Evolutionary conservation across 2,329 filamentous ascomycete species (phyloP).

Genomic region (Fusarium illudens): DNA sequence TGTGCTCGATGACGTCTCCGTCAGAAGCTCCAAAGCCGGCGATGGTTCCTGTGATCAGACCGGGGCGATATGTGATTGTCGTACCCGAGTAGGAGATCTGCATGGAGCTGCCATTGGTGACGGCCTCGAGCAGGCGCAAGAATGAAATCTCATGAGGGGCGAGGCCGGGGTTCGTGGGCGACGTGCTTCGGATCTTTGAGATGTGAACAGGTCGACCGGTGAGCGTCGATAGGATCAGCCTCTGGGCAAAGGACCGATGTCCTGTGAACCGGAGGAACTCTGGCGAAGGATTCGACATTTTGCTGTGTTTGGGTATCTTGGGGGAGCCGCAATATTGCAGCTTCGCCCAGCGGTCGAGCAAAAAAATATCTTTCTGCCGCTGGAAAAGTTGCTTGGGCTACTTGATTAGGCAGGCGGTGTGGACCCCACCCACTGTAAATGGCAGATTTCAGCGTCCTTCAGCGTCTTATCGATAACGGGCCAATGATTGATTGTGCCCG

Average conservation of each 20-base stretch:
- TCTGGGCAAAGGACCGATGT: slow-evolving; percentile 82
- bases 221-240: slow-evolving; percentile 88
- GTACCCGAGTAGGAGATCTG: slow-evolving; percentile 98
- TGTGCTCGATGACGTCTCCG: slow-evolving; percentile 82
- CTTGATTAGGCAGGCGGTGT: slow-evolving; percentile 46
- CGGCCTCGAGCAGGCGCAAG: slow-evolving; percentile 88
- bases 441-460: slow-evolving; percentile 13
- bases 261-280: slow-evolving; percentile 80
- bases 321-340: slow-evolving; percentile 33
- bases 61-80: slow-evolving; percentile 89
- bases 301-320: slow-evolving; percentile 37
- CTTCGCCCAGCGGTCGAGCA: slow-evolving; percentile 12
- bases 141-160: slow-evolving; percentile 95
- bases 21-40: slow-evolving; percentile 75
- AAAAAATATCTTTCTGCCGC: slow-evolving; percentile 53
- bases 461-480: slow-evolving; percentile 46
- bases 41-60: slow-evolving; percentile 86
- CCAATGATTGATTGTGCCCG: slow-evolving; percentile 5
- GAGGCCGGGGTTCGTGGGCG: slow-evolving; percentile 86
- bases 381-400: slow-evolving; percentile 21
- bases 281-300: slow-evolving; percentile 56
- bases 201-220: slow-evolving; percentile 91
- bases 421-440: neutral
- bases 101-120: slow-evolving; percentile 95
- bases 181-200: slow-evolving; percentile 89